phyloP scores from a whole-genome alignment of 768 basidiomycete species.

The Agaricus subrufescens region DNA sequence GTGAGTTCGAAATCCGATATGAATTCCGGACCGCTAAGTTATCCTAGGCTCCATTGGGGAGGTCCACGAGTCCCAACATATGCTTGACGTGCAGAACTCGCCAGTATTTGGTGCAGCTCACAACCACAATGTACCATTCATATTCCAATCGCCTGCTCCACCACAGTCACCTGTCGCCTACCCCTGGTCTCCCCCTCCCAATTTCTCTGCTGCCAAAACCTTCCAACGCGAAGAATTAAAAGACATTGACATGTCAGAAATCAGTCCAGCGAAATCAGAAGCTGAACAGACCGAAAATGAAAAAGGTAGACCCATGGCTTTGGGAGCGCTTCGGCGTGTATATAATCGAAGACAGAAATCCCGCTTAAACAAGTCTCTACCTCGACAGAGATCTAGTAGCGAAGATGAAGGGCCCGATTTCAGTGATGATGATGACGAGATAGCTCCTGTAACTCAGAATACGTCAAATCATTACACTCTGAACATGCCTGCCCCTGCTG shows the following conservation, averaged over 20 bases:
- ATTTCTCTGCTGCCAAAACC: slow-evolving; percentile 54
- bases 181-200: slow-evolving; percentile 63
- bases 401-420: slow-evolving; percentile 38
- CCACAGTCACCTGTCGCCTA: slow-evolving; percentile 46
- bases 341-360: slow-evolving; percentile 56
- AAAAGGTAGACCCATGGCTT: slow-evolving; percentile 45
- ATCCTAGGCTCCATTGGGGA: slow-evolving; percentile 36
- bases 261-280: slow-evolving; percentile 46
- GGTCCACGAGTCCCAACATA: slow-evolving; percentile 39
- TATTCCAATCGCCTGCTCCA: slow-evolving; percentile 44
- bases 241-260: slow-evolving; percentile 76
- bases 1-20: slow-evolving; percentile 34
- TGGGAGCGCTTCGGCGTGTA: slow-evolving; percentile 62
- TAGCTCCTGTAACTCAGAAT: slow-evolving; percentile 41
- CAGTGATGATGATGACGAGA: slow-evolving; percentile 42
- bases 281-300: slow-evolving; percentile 31
- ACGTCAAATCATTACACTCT: slow-evolving; percentile 81
- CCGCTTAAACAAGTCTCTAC: slow-evolving; percentile 22
- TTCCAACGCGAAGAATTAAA: slow-evolving; percentile 52
- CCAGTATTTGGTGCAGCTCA: slow-evolving; percentile 52
- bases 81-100: slow-evolving; percentile 27
- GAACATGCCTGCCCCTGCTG: slow-evolving; percentile 63
- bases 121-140: slow-evolving; percentile 67
- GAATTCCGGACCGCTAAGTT: slow-evolving; percentile 1
- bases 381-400: slow-evolving; percentile 24